Evolutionary conservation across 2,329 filamentous ascomycete species (phyloP).

Genomic region (Fusarium pininemorale): DNA sequence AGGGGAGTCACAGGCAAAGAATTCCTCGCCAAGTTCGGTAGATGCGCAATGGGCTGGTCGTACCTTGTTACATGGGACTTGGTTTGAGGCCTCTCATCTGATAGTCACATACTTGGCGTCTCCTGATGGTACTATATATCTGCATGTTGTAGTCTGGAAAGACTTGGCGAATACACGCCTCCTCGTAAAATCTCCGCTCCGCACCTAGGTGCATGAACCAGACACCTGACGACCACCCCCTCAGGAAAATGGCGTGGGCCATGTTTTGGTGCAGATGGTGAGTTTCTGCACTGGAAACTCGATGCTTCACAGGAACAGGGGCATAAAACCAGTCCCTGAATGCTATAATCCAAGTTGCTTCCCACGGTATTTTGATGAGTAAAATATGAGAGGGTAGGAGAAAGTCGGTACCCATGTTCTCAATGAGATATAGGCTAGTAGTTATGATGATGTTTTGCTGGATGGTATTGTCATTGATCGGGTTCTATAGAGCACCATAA

Average conservation of each 20-base stretch:
- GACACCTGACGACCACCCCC: neutral
- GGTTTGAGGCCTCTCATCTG: slow-evolving; percentile 44
- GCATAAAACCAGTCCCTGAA: neutral
- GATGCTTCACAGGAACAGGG: neutral
- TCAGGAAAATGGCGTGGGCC: neutral
- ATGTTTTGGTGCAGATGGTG: neutral
- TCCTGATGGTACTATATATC: neutral
- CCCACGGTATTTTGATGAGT: neutral
- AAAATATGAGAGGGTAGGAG: neutral
- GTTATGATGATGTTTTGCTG: neutral
- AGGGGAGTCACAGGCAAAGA: slow-evolving; percentile 60
- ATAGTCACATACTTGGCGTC: slow-evolving; percentile 16
- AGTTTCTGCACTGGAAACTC: neutral
- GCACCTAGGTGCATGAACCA: slow-evolving; percentile 20
- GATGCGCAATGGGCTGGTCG: slow-evolving; percentile 56
- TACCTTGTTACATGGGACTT: slow-evolving; percentile 61
- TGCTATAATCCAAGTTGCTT: neutral
- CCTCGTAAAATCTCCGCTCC: slow-evolving; percentile 8
- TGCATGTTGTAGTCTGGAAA: neutral
- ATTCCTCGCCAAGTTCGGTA: slow-evolving; percentile 55
- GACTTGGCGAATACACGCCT: slow-evolving; percentile 2
- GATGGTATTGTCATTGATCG: neutral
- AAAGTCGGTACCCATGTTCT: neutral
- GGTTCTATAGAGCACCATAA: neutral
- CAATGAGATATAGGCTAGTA: neutral